Evolutionary conservation across 495 filamentous ascomycete genomes (phyloP).

Genomic region (Lasiosphaeris hirsuta): DNA sequence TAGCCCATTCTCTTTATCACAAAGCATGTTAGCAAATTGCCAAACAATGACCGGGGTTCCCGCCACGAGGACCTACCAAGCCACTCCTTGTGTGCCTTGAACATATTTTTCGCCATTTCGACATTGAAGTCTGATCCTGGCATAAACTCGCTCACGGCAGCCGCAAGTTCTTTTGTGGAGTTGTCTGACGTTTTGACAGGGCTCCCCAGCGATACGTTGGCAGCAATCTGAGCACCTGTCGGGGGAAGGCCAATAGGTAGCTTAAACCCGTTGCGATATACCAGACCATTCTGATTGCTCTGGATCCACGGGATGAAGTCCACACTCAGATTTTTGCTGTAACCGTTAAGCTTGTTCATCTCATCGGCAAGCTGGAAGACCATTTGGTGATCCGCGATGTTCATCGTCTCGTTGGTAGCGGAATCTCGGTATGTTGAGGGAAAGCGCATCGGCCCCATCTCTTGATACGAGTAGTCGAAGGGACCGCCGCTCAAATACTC

Average conservation of each 20-base stretch:
- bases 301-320: constrained; percentile 67
- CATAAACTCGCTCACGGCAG: constrained; percentile 28
- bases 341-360: constrained; percentile 55
- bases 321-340: constrained; percentile 50
- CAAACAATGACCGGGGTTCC: constrained; percentile 5
- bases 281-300: constrained; percentile 48
- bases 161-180: constrained; percentile 35
- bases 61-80: constrained; percentile 25
- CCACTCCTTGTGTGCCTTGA: constrained; percentile 57
- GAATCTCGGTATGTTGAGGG: constrained; percentile 45
- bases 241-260: constrained; percentile 39
- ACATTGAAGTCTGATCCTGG: constrained; percentile 33
- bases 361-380: constrained; percentile 60
- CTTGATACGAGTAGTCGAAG: constrained; percentile 68
- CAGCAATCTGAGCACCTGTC: constrained; percentile 42
- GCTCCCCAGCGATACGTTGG: constrained; percentile 35
- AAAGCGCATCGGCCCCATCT: constrained; percentile 73
- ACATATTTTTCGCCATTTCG: constrained; percentile 57
- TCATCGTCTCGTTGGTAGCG: constrained; percentile 52
- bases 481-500: constrained; percentile 58
- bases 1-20: constrained; percentile 25
- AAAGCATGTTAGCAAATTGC: not conserved
- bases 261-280: constrained; percentile 50
- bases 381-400: constrained; percentile 57
- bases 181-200: constrained; percentile 37